Evolutionary conservation across 169 alveolate species (phyloP).

Genomic region (Cryptosporidium sp.): DNA sequence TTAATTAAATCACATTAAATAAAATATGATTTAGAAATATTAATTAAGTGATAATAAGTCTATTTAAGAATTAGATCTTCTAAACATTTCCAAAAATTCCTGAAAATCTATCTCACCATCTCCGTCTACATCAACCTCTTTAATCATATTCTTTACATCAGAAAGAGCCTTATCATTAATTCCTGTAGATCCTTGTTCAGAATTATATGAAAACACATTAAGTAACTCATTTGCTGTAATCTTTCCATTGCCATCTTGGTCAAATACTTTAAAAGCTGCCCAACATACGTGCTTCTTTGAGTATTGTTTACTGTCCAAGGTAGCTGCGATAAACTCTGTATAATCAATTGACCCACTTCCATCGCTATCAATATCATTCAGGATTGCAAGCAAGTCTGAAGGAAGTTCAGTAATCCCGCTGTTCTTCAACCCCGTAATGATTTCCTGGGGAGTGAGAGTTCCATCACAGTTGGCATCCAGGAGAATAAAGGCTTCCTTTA

Average conservation of each 20-base stretch:
- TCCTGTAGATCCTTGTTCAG: slow-evolving; percentile 75
- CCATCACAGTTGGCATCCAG: slow-evolving; percentile 82
- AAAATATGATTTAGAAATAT: not conserved
- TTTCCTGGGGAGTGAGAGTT: slow-evolving; percentile 78
- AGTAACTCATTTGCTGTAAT: slow-evolving; percentile 83
- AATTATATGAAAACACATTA: slow-evolving; percentile 79
- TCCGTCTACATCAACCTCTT: slow-evolving; percentile 82
- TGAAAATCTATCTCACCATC: slow-evolving; percentile 80
- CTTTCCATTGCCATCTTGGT: slow-evolving; percentile 85
- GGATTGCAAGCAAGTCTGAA: slow-evolving; percentile 81
- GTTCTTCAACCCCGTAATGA: slow-evolving; percentile 77
- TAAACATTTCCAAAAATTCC: slow-evolving; percentile 79
- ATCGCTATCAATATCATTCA: slow-evolving; percentile 88
- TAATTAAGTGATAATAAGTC: not conserved
- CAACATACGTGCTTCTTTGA: slow-evolving; percentile 77
- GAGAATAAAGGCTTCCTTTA: slow-evolving; percentile 76
- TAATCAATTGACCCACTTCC: slow-evolving; percentile 89
- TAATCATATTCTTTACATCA: slow-evolving; percentile 73
- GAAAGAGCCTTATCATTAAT: slow-evolving; percentile 65
- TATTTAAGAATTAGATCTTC: slow-evolving; percentile 32
- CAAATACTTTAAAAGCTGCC: slow-evolving; percentile 86
- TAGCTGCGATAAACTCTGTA: slow-evolving; percentile 87
- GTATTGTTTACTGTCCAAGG: slow-evolving; percentile 81
- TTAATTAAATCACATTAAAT: not conserved
- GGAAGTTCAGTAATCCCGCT: slow-evolving; percentile 81